These are phyloP conservation scores for Prillingera fragicola DNA, from an alignment of 1,284 basidiomycete genomes.

Conservation along the genomic window DNA sequence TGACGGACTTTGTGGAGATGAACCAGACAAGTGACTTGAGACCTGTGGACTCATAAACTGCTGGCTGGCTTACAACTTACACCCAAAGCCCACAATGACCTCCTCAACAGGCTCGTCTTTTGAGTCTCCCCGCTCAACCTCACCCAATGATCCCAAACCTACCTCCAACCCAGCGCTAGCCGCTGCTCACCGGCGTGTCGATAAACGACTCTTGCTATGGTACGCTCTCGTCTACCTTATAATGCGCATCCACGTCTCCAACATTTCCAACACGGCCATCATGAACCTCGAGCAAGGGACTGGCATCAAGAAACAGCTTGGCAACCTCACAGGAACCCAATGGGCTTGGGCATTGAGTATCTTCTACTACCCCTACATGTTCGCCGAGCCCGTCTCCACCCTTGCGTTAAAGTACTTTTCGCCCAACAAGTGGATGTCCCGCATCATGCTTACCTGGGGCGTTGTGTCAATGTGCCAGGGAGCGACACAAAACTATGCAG, in stretches of 20 bases:
- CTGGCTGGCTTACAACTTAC: too few species aligned
- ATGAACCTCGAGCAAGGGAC: conserved; percentile 11
- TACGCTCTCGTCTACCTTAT: conserved; percentile 13
- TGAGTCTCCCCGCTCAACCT: too few species aligned
- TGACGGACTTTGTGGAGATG: too few species aligned
- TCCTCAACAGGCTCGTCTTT: too few species aligned
- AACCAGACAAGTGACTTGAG: too few species aligned
- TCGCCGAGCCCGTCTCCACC: conserved; percentile 6
- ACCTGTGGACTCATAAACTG: too few species aligned
- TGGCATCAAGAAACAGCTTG: conserved; percentile 11
- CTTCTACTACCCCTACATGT: conserved; percentile 14
- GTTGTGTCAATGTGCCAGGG: conserved; percentile 9
- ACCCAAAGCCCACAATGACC: too few species aligned
- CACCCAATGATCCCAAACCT: too few species aligned
- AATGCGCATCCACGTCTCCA: conserved; percentile 10
- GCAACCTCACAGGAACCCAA: conserved; percentile 4
- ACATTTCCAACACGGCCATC: conserved; percentile 11
- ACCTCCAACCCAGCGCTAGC: too few species aligned
- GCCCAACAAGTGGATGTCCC: conserved; percentile 28
- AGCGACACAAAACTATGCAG: conserved; percentile 27
- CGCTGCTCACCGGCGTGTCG: conserved; percentile 6
- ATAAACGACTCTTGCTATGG: conserved; percentile 5
- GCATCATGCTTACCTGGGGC: conserved; percentile 21
- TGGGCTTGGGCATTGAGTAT: conserved; percentile 9
- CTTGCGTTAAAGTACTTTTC: conserved; percentile 24